Base-by-base conservation (phyloP, 768 basidiomycete genomes). In the Pleurotus tuoliensis region DNA sequence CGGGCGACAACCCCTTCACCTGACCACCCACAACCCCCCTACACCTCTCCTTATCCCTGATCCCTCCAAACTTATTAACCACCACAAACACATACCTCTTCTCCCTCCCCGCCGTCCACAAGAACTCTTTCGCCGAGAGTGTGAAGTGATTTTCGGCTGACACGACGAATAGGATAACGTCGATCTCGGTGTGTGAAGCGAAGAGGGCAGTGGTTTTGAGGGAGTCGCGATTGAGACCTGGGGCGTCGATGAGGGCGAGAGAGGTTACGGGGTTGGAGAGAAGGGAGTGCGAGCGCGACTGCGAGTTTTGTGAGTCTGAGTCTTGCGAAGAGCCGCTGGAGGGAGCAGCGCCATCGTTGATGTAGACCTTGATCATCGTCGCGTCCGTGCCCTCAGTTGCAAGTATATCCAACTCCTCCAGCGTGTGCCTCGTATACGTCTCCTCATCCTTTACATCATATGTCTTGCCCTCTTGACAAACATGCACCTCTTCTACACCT, bases 71-170 rank as follows among this genome's bases (percentile, higher is more conserved):
- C 70, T 95, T 94, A 82, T 99, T 99, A 69, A 98, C 96, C 55
- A 98, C 97, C 67, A 98, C 90, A 77, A 99, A 99, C 48, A 99
- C 76, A 68, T 95, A 96, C 0, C 96, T 94, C 77, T 98, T 98
- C 75, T 99, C 97, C 64, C 92, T 89, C 74, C 90, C 91, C 2
- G 96, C 94, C 63, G 85, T 92, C 76, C 76, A 82, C 47, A 99
- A 80, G 79, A 99, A 98, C 69, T 98, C 94, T 68, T 89, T 92
- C 12, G 94, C 90, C 3, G 94, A 96, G 16, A 95, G 81, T 0
- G 97, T 99, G 70, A 99, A 96, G 76, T 98, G 96, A 71, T 99
- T 98, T 75, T 97, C 95, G 3, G 97, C 94, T 0, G 92, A 94
- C 49, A 97, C 94, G 62, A 98, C 94, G 69, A 98, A 99, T 56